Evolutionary conservation across 2,329 filamentous ascomycete genomes (phyloP), one percentile per base, ranked within the genome.

Genomic region (Fusarium annulatum): DNA sequence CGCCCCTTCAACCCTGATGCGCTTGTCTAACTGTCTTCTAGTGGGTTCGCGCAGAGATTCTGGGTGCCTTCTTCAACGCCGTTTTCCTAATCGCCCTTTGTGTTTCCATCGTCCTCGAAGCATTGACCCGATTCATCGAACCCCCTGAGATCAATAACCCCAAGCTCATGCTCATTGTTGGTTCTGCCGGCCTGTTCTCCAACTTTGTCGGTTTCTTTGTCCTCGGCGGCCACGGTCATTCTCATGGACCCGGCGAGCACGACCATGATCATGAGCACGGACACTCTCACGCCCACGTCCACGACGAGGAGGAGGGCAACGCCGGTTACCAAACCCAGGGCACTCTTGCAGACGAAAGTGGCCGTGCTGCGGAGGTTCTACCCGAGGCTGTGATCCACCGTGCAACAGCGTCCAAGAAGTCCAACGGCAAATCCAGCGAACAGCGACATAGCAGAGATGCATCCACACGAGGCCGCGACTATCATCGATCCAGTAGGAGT

Each of bases 11-110:
- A 30, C 23, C 8, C 38, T 42, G n/a, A 30, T 18, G 48, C 26
- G 42, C 53, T 67, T 26, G 56, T 42, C 79, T 81, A 72, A 81
- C 61, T 41, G n/a, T 39, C 43, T 30, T 36, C 14, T 77, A 96
- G 93, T 99, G 95, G 94, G 93, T 98, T 86, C 94, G 96, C 76
- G 96, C 96, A 41, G 96, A 99, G 86, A 98, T 97, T 16, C 88
- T 99, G 10, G 96, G 96, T 79, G 96, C 96, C 53, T 92, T 98
- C 77, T 94, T 98, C 84, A 99, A 99, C 79, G 96, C 96, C 75
- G 96, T 98, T 51, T 99, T 99, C 85, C 88, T 99, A 49, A 96
- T 99, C 79, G 96, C 96, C 12, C 89, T 99, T 14, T 99, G 96
- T 84, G 88, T 99, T 64, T 97, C 96, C 57, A 99, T 99, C 82